These are phyloP conservation scores for Myxozyma melibiosi DNA, from an alignment of 805 yeast species.

Conservation along the genomic window DNA sequence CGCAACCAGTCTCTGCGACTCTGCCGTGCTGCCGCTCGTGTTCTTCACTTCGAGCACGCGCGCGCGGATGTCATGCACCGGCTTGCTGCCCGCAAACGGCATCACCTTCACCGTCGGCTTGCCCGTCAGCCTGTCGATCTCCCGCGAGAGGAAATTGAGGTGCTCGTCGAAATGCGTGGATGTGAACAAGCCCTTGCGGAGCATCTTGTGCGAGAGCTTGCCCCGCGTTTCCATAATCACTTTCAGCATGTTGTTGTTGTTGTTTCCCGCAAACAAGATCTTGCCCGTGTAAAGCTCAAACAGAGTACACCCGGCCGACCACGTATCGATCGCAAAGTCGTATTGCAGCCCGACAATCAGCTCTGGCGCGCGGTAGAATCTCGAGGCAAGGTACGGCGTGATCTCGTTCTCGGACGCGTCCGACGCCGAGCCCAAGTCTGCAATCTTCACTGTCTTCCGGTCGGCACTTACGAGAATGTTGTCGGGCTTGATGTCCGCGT, in stretches of 20 bases:
- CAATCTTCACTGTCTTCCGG: conserved; percentile 73
- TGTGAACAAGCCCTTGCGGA: conserved; percentile 38
- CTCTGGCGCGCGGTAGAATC: conserved; percentile 81
- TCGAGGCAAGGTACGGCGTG: conserved; percentile 49
- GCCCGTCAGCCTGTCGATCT: conserved; percentile 36
- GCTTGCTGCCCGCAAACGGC: conserved; percentile 16
- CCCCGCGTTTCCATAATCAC: conserved; percentile 42
- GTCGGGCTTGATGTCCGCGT: conserved; percentile 91
- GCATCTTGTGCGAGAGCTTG: conserved; percentile 39
- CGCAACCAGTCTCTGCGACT: conserved; percentile 14
- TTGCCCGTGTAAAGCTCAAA: conserved; percentile 93
- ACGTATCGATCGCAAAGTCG: conserved; percentile 72
- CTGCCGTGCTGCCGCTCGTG: conserved; percentile 1
- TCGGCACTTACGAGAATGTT: conserved; percentile 67
- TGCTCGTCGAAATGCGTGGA: conserved; percentile 38
- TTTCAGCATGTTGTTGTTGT: conserved; percentile 68
- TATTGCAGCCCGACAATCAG: conserved; percentile 65
- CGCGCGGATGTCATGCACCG: conserved; percentile 23
- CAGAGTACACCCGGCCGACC: conserved; percentile 93
- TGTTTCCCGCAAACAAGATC: conserved; percentile 85
- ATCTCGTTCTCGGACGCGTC: conserved; percentile 35
- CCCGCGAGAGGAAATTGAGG: conserved; percentile 35
- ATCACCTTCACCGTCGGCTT: conserved; percentile 30
- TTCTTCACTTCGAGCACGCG: conserved; percentile 13
- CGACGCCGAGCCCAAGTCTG: conserved; percentile 87